Conservation (phyloP, 2,329 filamentous ascomycete species). For the Xylaria arbuscula region DNA sequence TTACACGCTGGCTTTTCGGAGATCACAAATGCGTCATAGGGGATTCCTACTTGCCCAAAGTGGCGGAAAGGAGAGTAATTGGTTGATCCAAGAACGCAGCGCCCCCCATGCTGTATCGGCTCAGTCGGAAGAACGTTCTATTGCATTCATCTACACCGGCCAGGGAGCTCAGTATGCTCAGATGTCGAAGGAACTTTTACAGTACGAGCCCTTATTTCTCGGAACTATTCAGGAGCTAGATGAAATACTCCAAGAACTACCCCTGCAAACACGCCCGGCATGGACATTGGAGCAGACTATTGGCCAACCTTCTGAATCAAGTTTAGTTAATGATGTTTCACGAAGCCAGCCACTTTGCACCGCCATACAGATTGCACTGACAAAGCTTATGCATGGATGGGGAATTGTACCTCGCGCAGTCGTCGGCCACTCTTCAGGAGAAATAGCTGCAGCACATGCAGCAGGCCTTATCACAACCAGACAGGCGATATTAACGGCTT, state of each 20-base stretch:
- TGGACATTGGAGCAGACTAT: neutral
- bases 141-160: constrained; percentile 21
- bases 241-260: neutral
- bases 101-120: too few species aligned
- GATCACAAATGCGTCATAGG: neutral
- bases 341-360: constrained; percentile 7
- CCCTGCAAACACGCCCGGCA: neutral
- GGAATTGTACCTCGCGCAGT: neutral
- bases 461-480: neutral
- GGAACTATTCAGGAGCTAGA: neutral
- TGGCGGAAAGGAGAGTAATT: neutral
- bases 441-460: constrained; percentile 19
- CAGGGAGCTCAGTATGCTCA: constrained; percentile 28
- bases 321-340: neutral
- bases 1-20: neutral
- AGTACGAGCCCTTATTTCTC: neutral
- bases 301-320: neutral
- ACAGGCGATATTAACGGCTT: neutral
- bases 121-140: too few species aligned
- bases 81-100: too few species aligned
- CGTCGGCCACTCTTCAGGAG: constrained; percentile 22
- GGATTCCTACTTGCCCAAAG: neutral
- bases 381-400: constrained; percentile 1
- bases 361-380: constrained; percentile 5
- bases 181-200: constrained; percentile 20